phyloP scores from a whole-genome alignment of 176 grass and related monocot species.

The Dactylis glomerata region DNA sequence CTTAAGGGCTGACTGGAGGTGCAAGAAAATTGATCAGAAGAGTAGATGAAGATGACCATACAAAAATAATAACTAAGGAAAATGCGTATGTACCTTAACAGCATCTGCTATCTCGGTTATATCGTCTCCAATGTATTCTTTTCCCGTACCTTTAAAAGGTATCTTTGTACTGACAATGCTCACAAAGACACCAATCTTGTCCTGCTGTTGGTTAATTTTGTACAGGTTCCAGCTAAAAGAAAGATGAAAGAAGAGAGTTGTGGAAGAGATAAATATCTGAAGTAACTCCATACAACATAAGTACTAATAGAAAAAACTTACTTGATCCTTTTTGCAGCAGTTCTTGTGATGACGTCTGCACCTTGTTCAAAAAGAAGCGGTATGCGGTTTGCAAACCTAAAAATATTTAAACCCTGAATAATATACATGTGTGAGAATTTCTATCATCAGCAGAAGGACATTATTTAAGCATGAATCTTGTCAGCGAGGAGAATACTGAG shows the following conservation, averaged over 20 bases:
- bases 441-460: not conserved
- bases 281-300: conserved; percentile 3
- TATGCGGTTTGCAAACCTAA: conserved; percentile 96
- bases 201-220: conserved; percentile 93
- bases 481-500: conserved; percentile 15
- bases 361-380: conserved; percentile 98
- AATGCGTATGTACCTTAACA: conserved; percentile 58
- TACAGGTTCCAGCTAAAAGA: conserved; percentile 79
- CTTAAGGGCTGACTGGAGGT: conserved; percentile 73
- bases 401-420: conserved; percentile 85
- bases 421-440: conserved; percentile 6
- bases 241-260: conserved; percentile 16
- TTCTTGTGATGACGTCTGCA: conserved; percentile 97
- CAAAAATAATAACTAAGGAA: conserved; percentile 17
- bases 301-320: conserved; percentile 38
- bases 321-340: conserved; percentile 84
- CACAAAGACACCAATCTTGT: conserved; percentile 96
- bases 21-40: conserved; percentile 10
- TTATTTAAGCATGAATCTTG: conserved; percentile 10
- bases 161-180: conserved; percentile 99
- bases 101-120: conserved; percentile 86
- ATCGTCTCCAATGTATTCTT: conserved; percentile 98
- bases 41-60: not conserved
- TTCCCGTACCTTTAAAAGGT: conserved; percentile 97
- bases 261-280: conserved; percentile 1